Conservation (phyloP, 2,329 filamentous ascomycete species). For the Cytospora mali region DNA sequence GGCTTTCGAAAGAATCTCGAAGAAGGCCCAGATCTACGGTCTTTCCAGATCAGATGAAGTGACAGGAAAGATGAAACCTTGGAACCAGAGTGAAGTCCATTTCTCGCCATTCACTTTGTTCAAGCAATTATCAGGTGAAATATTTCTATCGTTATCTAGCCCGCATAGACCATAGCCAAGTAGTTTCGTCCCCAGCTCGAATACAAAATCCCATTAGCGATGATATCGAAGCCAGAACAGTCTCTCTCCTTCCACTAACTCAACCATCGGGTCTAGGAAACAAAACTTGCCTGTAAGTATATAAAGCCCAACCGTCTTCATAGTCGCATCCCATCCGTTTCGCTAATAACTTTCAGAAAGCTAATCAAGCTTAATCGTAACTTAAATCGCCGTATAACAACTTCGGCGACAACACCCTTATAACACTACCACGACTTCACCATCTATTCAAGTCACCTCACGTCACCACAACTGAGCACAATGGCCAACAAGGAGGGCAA, state of each 20-base stretch:
- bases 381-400: background rate
- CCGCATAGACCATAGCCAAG: background rate
- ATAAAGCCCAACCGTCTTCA: background rate
- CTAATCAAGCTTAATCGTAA: background rate
- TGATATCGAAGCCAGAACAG: background rate
- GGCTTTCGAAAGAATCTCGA: background rate
- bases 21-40: background rate
- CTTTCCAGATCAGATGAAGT: background rate
- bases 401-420: background rate
- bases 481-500: conserved; percentile 2
- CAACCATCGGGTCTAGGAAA: background rate
- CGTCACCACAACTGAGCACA: background rate
- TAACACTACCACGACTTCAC: too few relatives aligned
- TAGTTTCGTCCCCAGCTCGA: background rate
- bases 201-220: background rate
- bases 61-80: background rate
- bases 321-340: background rate
- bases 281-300: background rate
- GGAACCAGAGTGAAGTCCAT: background rate
- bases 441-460: too few relatives aligned
- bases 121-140: background rate
- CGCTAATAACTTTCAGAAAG: background rate
- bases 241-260: background rate
- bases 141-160: background rate
- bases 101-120: background rate